A percentile compares a stretch with the other conserved stretches of the same genome.
These are phyloP conservation scores for Aplosporella prunicola DNA, from an alignment of 2,329 filamentous ascomycete genomes.

Conservation along the genomic window DNA sequence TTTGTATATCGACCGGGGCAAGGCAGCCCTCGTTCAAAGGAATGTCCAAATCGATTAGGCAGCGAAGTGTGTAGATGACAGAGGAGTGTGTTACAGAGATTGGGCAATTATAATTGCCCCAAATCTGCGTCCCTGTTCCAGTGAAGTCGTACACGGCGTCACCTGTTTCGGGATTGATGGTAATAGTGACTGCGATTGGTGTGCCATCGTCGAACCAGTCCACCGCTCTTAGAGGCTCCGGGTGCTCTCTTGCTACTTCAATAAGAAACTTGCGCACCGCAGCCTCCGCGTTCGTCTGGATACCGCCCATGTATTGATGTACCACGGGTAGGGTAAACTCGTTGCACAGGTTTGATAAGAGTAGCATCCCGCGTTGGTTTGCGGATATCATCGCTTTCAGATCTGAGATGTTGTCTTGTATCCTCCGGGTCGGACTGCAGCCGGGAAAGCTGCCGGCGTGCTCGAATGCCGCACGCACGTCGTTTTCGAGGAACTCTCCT, in stretches of 20 bases:
- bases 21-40: conserved; percentile 34
- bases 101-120: conserved; percentile 29
- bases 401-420: conserved; percentile 27
- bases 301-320: conserved; percentile 34
- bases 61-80: conserved; percentile 32
- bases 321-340: conserved; percentile 27
- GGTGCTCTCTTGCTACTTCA: no score
- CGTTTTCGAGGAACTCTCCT: conserved; percentile 28
- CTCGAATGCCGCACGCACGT: conserved; percentile 20
- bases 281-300: conserved; percentile 26
- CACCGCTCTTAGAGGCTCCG: no score
- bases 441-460: conserved; percentile 21
- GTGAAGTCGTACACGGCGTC: conserved; percentile 30
- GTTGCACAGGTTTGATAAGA: conserved; percentile 27
- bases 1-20: conserved; percentile 24
- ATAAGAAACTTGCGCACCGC: not conserved
- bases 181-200: conserved; percentile 24
- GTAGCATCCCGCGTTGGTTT: conserved; percentile 25
- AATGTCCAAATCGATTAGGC: conserved; percentile 27
- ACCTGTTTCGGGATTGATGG: conserved; percentile 22
- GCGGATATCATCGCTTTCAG: conserved; percentile 28
- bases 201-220: conserved; percentile 34
- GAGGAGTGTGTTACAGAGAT: conserved; percentile 29
- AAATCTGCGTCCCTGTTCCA: conserved; percentile 27
- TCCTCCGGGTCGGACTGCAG: conserved; percentile 23